These are phyloP conservation scores for Monosporascus sp. DNA, from an alignment of 2,329 filamentous ascomycete genomes.

Conservation along the genomic window DNA sequence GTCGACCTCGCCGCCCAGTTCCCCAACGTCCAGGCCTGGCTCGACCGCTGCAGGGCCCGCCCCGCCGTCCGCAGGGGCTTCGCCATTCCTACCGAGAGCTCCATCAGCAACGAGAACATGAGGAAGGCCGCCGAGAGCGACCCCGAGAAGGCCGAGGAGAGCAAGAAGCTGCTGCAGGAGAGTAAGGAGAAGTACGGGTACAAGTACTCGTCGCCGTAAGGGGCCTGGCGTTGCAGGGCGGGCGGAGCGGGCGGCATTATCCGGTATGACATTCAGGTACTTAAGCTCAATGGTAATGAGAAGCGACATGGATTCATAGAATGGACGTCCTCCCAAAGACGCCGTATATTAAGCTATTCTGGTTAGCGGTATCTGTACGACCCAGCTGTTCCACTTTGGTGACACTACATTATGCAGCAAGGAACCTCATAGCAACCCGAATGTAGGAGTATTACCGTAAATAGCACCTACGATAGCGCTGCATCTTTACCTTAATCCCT, in stretches of 20 bases:
- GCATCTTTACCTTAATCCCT: too few species aligned
- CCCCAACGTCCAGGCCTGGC: conserved; percentile 61
- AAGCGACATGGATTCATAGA: too few species aligned
- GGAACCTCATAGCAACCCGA: too few species aligned
- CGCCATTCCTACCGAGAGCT: conserved; percentile 47
- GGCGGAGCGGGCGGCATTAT: not conserved
- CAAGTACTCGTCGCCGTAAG: conserved; percentile 38
- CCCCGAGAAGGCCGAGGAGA: conserved; percentile 36
- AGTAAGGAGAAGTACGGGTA: conserved; percentile 43
- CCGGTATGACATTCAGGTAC: too few species aligned
- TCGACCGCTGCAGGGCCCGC: conserved; percentile 53
- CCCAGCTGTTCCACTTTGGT: too few species aligned
- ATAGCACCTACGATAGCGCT: too few species aligned
- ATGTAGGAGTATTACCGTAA: too few species aligned
- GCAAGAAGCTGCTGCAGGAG: conserved; percentile 28
- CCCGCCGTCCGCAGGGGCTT: conserved; percentile 59
- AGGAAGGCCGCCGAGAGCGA: conserved; percentile 38
- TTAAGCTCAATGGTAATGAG: too few species aligned
- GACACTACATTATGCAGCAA: too few species aligned
- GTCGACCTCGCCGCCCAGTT: conserved; percentile 57
- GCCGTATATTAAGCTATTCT: too few species aligned
- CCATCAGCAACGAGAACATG: conserved; percentile 34
- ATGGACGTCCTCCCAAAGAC: too few species aligned
- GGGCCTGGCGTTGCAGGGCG: not conserved
- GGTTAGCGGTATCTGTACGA: too few species aligned